phyloP scores from a whole-genome alignment of 208 protist species.

The Trypanosoma mega region DNA sequence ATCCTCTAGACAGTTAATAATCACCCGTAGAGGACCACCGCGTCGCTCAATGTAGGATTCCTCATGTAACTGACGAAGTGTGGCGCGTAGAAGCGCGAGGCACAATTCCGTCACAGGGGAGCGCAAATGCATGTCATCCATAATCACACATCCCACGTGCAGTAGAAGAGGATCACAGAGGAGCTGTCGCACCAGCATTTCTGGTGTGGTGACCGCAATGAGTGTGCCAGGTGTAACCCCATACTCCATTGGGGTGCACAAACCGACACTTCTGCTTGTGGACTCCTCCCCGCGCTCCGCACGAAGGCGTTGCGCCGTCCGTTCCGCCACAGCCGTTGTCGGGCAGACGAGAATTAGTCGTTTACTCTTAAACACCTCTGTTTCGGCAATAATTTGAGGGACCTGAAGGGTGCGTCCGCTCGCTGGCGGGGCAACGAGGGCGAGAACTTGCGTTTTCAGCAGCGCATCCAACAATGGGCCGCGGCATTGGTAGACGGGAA shows the following conservation, averaged over 20 bases:
- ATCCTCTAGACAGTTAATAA: conserved; percentile 77
- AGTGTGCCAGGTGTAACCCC: conserved; percentile 52
- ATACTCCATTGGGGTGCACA: conserved; percentile 37
- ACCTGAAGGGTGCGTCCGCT: conserved; percentile 77
- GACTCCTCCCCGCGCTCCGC: conserved; percentile 85
- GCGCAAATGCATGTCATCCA: conserved; percentile 84
- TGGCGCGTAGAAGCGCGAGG: conserved; percentile 54
- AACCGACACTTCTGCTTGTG: conserved; percentile 41
- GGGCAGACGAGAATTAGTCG: conserved; percentile 70
- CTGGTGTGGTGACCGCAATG: conserved; percentile 77
- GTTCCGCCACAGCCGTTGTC: conserved; percentile 53
- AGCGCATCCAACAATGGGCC: conserved; percentile 71
- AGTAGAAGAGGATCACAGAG: conserved; percentile 77
- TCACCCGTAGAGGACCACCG: conserved; percentile 42
- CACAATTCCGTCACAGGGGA: conserved; percentile 69
- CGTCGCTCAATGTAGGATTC: conserved; percentile 12
- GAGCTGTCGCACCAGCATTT: conserved; percentile 82
- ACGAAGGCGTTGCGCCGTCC: conserved; percentile 66
- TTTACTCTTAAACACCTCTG: conserved; percentile 75
- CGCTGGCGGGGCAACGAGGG: conserved; percentile 52
- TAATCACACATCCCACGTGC: conserved; percentile 69
- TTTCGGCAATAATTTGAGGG: conserved; percentile 78
- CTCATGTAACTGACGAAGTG: conserved; percentile 30
- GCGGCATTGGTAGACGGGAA: conserved; percentile 75
- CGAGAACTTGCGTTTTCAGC: conserved; percentile 51